Base-by-base conservation (phyloP, 306 rosid genomes). In the Arachis stenosperma region DNA sequence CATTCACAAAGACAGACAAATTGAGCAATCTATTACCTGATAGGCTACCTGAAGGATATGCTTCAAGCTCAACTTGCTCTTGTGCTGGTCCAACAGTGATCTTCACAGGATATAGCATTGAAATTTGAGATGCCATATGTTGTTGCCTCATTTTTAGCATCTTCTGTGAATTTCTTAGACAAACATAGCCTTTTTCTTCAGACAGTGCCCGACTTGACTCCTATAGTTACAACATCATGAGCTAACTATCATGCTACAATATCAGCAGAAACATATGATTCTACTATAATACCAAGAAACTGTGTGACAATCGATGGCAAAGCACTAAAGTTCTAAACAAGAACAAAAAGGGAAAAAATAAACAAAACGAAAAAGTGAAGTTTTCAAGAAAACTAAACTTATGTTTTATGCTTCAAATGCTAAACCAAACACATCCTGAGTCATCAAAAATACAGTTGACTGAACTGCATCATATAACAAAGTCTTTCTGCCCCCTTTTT, bases 31-130 rank as follows among this genome's bases (percentile, higher is more conserved):
- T 43, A 6, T 52, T 89, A 93, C 93, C 98, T 82, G 88, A 69
- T 58, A 63, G 71, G 82, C 83, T 79, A 79, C 84, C 86, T 72
- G 83, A 71, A 54, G 97, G 99, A 90, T 85, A 89, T 70, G 96
- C 81, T 78, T 94, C 99, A 74, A 94, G 99, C 78, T 94, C 37
- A 33, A 33, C 99, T 78, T 90, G 99, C 73, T 91, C 97, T 65
- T 84, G 86, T 51, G 89, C 92, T 66, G 96, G 93, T 80, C 88
- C 96, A 85, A 84, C 76, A 14, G 68, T 60, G 74, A 91, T 81
- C 85, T 90, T 94, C 36, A 94, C 90, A 70, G 97, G 96, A 83
- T 94, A 91, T 58, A 91, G 81, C 90, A 84, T 74, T 54, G 96
- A 88, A 85, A 90, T 82, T 90, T 94, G 96, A 42, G 90, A 83